Conservation (phyloP, 768 basidiomycete genomes). For the Leccinellum albellum region DNA sequence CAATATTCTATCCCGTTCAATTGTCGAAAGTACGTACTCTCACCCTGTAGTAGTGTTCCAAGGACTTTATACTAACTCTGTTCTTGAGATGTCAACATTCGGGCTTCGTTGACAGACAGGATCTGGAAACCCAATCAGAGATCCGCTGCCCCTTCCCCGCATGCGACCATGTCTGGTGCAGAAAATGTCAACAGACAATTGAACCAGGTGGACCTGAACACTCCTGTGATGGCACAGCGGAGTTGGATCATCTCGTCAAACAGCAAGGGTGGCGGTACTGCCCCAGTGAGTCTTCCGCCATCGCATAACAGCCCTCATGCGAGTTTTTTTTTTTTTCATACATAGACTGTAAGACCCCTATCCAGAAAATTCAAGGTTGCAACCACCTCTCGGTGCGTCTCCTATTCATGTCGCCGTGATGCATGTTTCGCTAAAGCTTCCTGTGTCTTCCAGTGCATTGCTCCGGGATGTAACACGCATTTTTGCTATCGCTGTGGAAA, state of each 20-base stretch:
- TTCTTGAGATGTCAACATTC: constrained; percentile 45
- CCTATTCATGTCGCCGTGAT: neutral
- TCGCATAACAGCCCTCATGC: neutral
- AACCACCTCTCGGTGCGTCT: constrained; percentile 55
- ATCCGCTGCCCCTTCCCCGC: constrained; percentile 47
- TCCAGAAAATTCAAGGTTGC: constrained; percentile 51
- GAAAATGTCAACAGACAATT: constrained; percentile 46
- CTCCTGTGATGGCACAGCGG: constrained; percentile 55
- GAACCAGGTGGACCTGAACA: constrained; percentile 38
- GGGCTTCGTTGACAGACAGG: constrained; percentile 48
- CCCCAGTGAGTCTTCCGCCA: constrained; percentile 40
- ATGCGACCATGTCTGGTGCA: constrained; percentile 59
- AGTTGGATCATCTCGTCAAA: constrained; percentile 49
- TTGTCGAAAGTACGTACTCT: constrained; percentile 45
- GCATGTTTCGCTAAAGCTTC: neutral
- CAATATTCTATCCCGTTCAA: constrained; percentile 39
- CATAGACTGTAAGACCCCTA: constrained; percentile 45
- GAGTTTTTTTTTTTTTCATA: neutral
- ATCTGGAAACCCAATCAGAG: constrained; percentile 39
- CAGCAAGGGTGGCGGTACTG: constrained; percentile 60
- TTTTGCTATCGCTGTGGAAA: constrained; percentile 52
- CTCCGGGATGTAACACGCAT: constrained; percentile 56
- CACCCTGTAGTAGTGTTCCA: neutral
- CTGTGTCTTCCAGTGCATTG: constrained; percentile 39
- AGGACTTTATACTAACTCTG: neutral